These are phyloP conservation scores for Ophiocordyceps camponoti-floridani DNA, from an alignment of 2,329 filamentous ascomycete genomes.

Conservation along the genomic window DNA sequence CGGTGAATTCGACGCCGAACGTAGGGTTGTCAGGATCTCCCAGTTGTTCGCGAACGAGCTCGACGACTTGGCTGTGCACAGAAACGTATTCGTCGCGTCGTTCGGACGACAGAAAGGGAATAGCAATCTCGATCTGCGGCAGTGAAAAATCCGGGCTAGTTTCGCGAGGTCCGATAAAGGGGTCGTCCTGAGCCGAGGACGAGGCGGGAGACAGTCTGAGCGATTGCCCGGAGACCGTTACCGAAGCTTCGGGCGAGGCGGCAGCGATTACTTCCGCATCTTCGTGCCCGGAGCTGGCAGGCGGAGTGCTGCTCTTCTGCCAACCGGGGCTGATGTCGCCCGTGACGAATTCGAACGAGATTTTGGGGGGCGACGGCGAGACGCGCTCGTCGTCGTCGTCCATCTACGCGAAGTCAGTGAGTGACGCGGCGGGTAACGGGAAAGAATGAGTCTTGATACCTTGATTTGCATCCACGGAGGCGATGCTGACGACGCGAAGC, in stretches of 20 bases:
- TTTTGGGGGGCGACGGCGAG: slow-evolving; percentile 1
- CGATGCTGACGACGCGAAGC: background rate
- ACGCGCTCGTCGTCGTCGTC: slow-evolving; percentile 1
- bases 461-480: background rate
- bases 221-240: background rate
- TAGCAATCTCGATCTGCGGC: slow-evolving; percentile 11
- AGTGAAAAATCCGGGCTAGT: background rate
- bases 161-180: too few species aligned
- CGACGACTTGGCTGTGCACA: slow-evolving; percentile 18
- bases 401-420: slow-evolving; percentile 4
- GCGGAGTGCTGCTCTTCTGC: slow-evolving; percentile 1
- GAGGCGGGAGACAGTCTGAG: background rate
- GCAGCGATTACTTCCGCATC: background rate
- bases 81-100: slow-evolving; percentile 12
- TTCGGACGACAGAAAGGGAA: slow-evolving; percentile 11
- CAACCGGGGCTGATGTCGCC: slow-evolving; percentile 1
- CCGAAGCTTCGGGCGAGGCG: background rate
- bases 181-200: too few species aligned
- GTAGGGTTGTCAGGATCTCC: slow-evolving; percentile 8
- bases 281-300: background rate
- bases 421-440: background rate
- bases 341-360: slow-evolving; percentile 4
- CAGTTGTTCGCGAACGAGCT: slow-evolving; percentile 14
- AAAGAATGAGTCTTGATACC: background rate
- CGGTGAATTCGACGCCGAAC: slow-evolving; percentile 25